Conservation (phyloP, 257 asterid genomes). For the Scutellaria galericulata region DNA sequence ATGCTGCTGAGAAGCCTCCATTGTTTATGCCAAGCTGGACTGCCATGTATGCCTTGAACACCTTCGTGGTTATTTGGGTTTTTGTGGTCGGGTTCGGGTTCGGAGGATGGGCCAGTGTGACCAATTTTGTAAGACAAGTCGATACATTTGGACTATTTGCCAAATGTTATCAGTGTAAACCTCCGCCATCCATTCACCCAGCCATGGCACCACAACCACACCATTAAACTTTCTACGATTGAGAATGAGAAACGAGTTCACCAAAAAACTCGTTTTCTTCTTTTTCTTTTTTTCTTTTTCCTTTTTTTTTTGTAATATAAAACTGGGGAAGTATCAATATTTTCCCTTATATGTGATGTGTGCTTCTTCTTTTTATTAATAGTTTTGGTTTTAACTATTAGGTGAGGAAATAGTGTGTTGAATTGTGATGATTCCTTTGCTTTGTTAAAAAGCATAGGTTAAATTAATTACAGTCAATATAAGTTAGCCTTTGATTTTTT, state of each 20-base stretch:
- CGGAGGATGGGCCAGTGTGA: constrained; percentile 94
- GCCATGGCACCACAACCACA: constrained; percentile 31
- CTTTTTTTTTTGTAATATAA: constrained; percentile 44
- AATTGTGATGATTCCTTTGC: constrained; percentile 48
- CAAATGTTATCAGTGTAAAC: constrained; percentile 81
- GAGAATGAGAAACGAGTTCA: neutral
- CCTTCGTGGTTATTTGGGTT: constrained; percentile 65
- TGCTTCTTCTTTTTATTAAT: constrained; percentile 23
- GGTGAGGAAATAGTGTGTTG: constrained; percentile 51
- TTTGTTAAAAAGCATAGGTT: constrained; percentile 35
- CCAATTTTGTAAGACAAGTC: constrained; percentile 70
- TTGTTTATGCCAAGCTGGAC: constrained; percentile 83
- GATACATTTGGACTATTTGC: constrained; percentile 79
- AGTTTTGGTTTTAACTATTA: constrained; percentile 35
- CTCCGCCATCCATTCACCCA: constrained; percentile 45
- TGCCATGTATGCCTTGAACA: constrained; percentile 67
- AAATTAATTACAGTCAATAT: constrained; percentile 37
- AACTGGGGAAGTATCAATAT: constrained; percentile 42
- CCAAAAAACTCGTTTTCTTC: neutral
- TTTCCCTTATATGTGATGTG: constrained; percentile 42
- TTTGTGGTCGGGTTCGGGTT: constrained; percentile 79
- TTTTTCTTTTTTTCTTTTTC: neutral
- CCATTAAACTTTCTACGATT: constrained; percentile 18
- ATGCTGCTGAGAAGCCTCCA: constrained; percentile 93
- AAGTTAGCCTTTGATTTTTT: constrained; percentile 30